A percentile compares a stretch with the other conserved stretches of the same genome.
Conservation (phyloP, 331 rosid genomes). For the Arachis monticola region DNA sequence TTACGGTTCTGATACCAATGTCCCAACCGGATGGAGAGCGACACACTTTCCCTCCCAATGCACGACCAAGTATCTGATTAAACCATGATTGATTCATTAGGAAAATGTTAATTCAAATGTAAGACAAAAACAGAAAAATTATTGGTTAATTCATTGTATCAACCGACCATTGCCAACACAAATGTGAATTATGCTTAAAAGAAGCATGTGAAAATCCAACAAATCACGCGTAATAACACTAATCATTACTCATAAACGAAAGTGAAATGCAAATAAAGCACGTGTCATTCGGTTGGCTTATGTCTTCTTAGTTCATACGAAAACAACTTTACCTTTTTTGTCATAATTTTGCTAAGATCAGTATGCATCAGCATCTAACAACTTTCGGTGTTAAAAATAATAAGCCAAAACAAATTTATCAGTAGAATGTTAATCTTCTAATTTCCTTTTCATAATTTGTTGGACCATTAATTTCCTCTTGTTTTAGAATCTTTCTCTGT, state of each 20-base stretch:
- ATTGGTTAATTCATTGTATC: no score
- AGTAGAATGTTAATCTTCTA: no score
- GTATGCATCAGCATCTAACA: neutral
- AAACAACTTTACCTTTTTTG: neutral
- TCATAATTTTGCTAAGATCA: neutral
- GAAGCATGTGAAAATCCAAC: conserved; percentile 4
- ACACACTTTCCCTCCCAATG: conserved; percentile 85
- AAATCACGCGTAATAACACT: neutral
- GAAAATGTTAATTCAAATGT: no score
- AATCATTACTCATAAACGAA: neutral
- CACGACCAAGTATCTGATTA: conserved; percentile 73
- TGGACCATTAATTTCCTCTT: neutral
- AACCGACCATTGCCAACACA: neutral
- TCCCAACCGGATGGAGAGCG: conserved; percentile 89
- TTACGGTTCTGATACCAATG: conserved; percentile 70
- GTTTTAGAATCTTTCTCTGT: neutral
- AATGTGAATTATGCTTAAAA: neutral
- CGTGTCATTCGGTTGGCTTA: neutral
- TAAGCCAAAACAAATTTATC: neutral
- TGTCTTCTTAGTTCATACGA: conserved; percentile 9
- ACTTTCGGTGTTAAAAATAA: neutral
- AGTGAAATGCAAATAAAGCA: neutral
- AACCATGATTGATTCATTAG: neutral
- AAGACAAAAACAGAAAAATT: no score
- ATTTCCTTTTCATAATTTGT: neutral